Evolutionary conservation across 352 stramenopile genomes (phyloP).

Genomic region (Nothophytophthora sp.): DNA sequence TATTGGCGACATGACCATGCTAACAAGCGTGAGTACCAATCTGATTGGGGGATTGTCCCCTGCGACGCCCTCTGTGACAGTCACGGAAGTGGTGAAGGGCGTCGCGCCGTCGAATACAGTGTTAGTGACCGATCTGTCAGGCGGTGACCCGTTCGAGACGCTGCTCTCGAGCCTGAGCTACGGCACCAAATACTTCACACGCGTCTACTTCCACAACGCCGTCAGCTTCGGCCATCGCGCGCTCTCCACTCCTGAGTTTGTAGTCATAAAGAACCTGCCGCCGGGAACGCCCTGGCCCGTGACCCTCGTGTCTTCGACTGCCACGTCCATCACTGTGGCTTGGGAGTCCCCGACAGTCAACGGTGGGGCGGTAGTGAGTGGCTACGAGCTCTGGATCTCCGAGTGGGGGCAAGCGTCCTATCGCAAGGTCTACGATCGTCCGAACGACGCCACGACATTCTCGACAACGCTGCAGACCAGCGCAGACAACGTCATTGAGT

Average conservation of each 20-base stretch:
- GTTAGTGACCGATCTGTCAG: slow-evolving; percentile 79
- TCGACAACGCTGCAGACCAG: slow-evolving; percentile 77
- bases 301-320: slow-evolving; percentile 86
- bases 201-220: slow-evolving; percentile 89
- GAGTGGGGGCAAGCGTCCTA: slow-evolving; percentile 89
- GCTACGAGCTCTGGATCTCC: slow-evolving; percentile 97
- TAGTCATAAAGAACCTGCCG: slow-evolving; percentile 86
- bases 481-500: slow-evolving; percentile 89
- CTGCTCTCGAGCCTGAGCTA: slow-evolving; percentile 73
- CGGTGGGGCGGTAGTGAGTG: slow-evolving; percentile 90
- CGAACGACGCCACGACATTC: slow-evolving; percentile 70
- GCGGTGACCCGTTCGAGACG: slow-evolving; percentile 67
- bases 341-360: slow-evolving; percentile 92
- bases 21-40: slow-evolving; percentile 48
- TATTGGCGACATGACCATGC: slow-evolving; percentile 76
- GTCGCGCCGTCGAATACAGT: slow-evolving; percentile 39
- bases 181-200: slow-evolving; percentile 90
- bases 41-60: slow-evolving; percentile 43
- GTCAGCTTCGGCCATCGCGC: slow-evolving; percentile 83
- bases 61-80: slow-evolving; percentile 40
- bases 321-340: slow-evolving; percentile 90
- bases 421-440: slow-evolving; percentile 94
- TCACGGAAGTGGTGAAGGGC: slow-evolving; percentile 60
- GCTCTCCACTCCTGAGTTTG: slow-evolving; percentile 72
- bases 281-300: slow-evolving; percentile 87